Percentiles rank a stretch among this genome's conserved stretches.
Evolutionary conservation across 78 protist genomes (phyloP).

Genomic region (Cavenderia fasciculata): DNA sequence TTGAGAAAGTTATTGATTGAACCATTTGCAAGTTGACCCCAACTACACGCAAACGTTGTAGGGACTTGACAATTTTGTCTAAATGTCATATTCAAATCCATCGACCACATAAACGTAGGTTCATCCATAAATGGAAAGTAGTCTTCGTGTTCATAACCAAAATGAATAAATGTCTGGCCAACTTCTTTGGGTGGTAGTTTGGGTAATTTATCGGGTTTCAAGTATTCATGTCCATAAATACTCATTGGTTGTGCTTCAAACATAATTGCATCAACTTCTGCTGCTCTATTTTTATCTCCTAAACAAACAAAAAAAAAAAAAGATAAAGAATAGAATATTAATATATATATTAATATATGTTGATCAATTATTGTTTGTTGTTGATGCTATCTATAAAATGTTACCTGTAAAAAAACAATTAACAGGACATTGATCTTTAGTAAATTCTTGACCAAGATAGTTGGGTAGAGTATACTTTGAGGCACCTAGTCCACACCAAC

Average conservation of each 20-base stretch:
- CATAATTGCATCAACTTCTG: neutral
- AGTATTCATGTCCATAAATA: neutral
- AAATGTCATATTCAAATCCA: constrained; percentile 21
- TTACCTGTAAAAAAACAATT: neutral
- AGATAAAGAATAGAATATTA: too few species aligned
- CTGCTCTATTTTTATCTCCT: neutral
- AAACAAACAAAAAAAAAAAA: too few species aligned
- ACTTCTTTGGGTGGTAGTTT: constrained; percentile 17
- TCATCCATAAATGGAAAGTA: constrained; percentile 24
- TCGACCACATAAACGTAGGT: neutral
- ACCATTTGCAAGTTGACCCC: constrained; percentile 14
- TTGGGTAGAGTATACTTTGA: neutral
- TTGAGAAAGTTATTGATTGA: neutral
- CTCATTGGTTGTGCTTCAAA: constrained; percentile 65
- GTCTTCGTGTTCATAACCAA: constrained; percentile 33
- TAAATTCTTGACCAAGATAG: constrained; percentile 7
- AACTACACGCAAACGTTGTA: constrained; percentile 28
- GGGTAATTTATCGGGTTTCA: constrained; percentile 8
- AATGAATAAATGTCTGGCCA: neutral
- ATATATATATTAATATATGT: too few species aligned
- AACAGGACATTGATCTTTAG: constrained; percentile 10
- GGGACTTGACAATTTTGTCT: neutral
- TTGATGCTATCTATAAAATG: too few species aligned
- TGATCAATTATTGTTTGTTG: too few species aligned
- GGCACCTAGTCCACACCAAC: neutral